phyloP scores from a whole-genome alignment of 495 filamentous ascomycete species.

The Trichoderma reesei region DNA sequence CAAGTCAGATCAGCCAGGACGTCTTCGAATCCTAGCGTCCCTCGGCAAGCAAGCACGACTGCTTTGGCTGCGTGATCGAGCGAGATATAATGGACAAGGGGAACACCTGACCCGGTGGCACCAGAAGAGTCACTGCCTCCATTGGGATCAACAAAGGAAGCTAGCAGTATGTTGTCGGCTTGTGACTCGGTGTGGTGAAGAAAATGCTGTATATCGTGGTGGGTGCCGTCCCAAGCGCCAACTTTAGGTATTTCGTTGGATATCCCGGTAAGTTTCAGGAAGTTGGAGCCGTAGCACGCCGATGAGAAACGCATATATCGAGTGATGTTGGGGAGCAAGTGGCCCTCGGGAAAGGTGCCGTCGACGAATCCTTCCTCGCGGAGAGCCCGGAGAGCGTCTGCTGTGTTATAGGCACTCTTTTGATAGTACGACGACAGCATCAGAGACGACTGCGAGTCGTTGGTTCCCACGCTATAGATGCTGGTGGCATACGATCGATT shows the following conservation, averaged over 20 bases:
- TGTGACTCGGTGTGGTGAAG: constrained; percentile 61
- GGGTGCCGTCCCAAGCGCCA: constrained; percentile 40
- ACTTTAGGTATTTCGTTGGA: constrained; percentile 36
- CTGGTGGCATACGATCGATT: constrained; percentile 43
- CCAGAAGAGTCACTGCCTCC: constrained; percentile 65
- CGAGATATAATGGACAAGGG: constrained; percentile 69
- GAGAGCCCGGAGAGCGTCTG: constrained; percentile 44
- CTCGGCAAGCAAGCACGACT: constrained; percentile 64
- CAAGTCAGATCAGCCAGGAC: constrained; percentile 74
- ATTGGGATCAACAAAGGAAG: constrained; percentile 65
- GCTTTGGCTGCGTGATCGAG: constrained; percentile 71
- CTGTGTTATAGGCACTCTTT: constrained; percentile 46
- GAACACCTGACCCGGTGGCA: constrained; percentile 61
- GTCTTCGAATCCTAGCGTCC: constrained; percentile 73
- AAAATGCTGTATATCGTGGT: constrained; percentile 61
- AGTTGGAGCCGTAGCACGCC: constrained; percentile 64
- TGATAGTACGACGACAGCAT: constrained; percentile 45
- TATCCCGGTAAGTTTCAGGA: constrained; percentile 62
- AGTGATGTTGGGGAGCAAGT: constrained; percentile 60
- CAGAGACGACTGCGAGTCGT: constrained; percentile 55
- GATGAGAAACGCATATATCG: constrained; percentile 71
- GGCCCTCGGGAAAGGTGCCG: constrained; percentile 55
- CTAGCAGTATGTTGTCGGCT: constrained; percentile 58
- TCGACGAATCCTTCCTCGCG: constrained; percentile 47
- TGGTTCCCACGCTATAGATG: constrained; percentile 59